These are phyloP conservation scores for Hyaloscypha bicolor DNA, from an alignment of 495 filamentous ascomycete species.

Conservation along the genomic window DNA sequence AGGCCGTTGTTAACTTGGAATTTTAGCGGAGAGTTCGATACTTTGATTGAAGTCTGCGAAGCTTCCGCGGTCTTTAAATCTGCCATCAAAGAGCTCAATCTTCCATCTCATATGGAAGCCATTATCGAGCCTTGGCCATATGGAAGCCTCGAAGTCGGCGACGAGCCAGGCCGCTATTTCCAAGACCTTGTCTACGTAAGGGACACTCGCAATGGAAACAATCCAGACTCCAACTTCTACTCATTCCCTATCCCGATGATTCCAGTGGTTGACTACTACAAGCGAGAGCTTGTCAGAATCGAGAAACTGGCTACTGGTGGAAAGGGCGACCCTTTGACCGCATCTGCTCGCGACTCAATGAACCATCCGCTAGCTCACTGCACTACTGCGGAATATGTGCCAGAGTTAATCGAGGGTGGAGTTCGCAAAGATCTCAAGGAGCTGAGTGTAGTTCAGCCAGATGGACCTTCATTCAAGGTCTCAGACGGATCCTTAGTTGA, in stretches of 20 bases:
- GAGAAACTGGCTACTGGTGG: slow-evolving; percentile 55
- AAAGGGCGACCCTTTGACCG: slow-evolving; percentile 38
- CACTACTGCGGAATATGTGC: slow-evolving; percentile 62
- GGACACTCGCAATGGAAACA: slow-evolving; percentile 34
- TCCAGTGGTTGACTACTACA: slow-evolving; percentile 52
- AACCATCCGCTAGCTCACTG: slow-evolving; percentile 19
- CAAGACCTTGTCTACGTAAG: slow-evolving; percentile 41
- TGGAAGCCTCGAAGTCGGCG: slow-evolving; percentile 51
- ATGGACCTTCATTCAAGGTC: slow-evolving; percentile 53
- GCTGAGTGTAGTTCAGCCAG: slow-evolving; percentile 53
- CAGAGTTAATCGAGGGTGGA: slow-evolving; percentile 51
- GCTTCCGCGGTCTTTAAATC: slow-evolving; percentile 56
- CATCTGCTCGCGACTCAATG: slow-evolving; percentile 12
- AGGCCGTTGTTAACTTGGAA: slow-evolving; percentile 8
- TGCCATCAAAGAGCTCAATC: slow-evolving; percentile 48
- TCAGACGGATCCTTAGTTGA: slow-evolving; percentile 50
- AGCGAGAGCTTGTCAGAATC: slow-evolving; percentile 52
- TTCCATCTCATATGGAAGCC: slow-evolving; percentile 65
- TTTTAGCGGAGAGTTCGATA: slow-evolving; percentile 59
- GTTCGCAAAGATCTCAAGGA: slow-evolving; percentile 51
- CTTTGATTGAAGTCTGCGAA: slow-evolving; percentile 59
- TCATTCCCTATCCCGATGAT: slow-evolving; percentile 30
- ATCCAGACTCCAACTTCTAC: slow-evolving; percentile 34
- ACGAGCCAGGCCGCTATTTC: slow-evolving; percentile 20
- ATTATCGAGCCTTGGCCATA: slow-evolving; percentile 43